Evolutionary conservation across 768 basidiomycete genomes (phyloP).

Genomic region (Candolleomyces eurysporus): DNA sequence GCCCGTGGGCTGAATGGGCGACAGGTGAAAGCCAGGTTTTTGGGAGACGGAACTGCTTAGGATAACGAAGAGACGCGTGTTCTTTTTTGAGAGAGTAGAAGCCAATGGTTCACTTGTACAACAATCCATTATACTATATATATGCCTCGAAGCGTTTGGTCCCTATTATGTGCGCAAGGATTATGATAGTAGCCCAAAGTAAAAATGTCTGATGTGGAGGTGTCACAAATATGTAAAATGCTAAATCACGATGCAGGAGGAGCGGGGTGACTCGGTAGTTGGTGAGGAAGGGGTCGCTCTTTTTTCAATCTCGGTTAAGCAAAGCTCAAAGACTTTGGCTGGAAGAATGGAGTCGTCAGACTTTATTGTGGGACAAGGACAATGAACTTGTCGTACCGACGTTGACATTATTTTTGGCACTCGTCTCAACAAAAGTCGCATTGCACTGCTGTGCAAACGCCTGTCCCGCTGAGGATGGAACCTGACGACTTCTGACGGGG

Average conservation of each 20-base stretch:
- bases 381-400: conserved; percentile 57
- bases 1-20: conserved; percentile 70
- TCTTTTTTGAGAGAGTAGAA: not conserved
- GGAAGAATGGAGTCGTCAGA: conserved; percentile 1
- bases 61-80: conserved; percentile 3
- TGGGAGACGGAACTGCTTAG: conserved; percentile 75
- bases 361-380: not conserved
- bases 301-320: conserved; percentile 78
- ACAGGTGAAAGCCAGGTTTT: conserved; percentile 59
- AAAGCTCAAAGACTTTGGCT: conserved; percentile 81
- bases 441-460: conserved; percentile 65
- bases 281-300: conserved; percentile 13
- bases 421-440: conserved; percentile 83
- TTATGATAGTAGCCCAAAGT: not conserved
- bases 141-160: not conserved
- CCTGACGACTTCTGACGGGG: conserved; percentile 50
- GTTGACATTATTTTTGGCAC: conserved; percentile 78
- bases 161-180: too few relatives aligned
- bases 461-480: conserved; percentile 63
- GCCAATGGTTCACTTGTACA: not conserved
- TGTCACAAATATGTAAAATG: not conserved
- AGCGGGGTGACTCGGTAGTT: conserved; percentile 25
- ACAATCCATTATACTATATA: not conserved
- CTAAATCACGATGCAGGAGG: conserved; percentile 60
- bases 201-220: not conserved